Conservation (phyloP, 2,329 filamentous ascomycete genomes). For the Aspergillus pseudoviridinutans region DNA sequence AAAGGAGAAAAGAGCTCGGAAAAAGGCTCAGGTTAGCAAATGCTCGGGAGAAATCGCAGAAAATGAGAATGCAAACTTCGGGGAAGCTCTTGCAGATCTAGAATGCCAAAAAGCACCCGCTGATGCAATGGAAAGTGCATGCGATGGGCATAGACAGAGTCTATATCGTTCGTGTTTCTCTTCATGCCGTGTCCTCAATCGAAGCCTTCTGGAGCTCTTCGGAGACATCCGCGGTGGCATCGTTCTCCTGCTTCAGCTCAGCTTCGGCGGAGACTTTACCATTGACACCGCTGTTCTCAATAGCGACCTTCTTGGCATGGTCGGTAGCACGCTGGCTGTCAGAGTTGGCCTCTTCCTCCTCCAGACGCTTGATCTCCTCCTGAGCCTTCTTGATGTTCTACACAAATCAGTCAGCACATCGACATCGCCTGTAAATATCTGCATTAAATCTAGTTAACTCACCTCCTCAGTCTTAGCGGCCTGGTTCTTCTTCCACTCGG, state of each 20-base stretch:
- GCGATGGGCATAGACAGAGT: background rate
- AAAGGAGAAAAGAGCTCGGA: background rate
- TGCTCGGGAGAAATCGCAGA: slow-evolving; percentile 5
- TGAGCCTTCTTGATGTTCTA: slow-evolving; percentile 97
- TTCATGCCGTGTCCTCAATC: slow-evolving; percentile 52
- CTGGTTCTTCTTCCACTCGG: slow-evolving; percentile 88
- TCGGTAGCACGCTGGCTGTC: slow-evolving; percentile 45
- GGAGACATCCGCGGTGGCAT: slow-evolving; percentile 55
- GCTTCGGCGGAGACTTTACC: slow-evolving; percentile 50
- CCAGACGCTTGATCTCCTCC: slow-evolving; percentile 86
- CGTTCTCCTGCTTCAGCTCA: slow-evolving; percentile 55
- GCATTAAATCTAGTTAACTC: slow-evolving; percentile 36
- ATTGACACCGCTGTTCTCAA: slow-evolving; percentile 51
- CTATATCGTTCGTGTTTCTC: slow-evolving; percentile 4
- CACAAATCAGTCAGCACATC: slow-evolving; percentile 18
- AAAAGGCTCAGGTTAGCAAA: background rate
- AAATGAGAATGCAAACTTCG: slow-evolving; percentile 18
- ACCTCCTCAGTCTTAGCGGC: slow-evolving; percentile 85
- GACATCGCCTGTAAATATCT: background rate
- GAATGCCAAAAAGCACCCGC: slow-evolving; percentile 12
- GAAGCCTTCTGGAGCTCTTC: slow-evolving; percentile 59
- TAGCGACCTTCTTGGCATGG: slow-evolving; percentile 51
- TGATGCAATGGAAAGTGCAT: slow-evolving; percentile 14
- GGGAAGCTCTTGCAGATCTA: slow-evolving; percentile 13
- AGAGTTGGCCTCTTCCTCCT: slow-evolving; percentile 62